These are phyloP conservation scores for Cyclotella baltica DNA, from an alignment of 108 stramenopile species.

Conservation along the genomic window DNA sequence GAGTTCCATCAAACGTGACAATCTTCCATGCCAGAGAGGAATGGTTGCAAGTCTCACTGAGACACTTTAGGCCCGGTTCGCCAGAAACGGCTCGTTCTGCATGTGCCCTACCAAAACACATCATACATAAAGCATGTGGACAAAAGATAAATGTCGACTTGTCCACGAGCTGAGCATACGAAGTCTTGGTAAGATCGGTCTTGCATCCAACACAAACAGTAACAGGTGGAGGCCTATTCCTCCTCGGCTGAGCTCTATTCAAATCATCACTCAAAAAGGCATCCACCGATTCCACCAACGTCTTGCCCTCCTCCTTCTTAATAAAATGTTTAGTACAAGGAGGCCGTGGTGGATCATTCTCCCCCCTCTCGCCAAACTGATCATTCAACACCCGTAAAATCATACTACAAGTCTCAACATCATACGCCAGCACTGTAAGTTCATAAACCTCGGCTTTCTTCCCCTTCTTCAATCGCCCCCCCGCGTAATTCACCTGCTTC, in stretches of 20 bases:
- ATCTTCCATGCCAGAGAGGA: neutral
- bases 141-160: neutral
- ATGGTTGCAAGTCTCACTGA: neutral
- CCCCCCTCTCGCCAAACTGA: neutral
- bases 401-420: neutral
- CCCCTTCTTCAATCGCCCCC: neutral
- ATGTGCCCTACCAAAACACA: slow-evolving; percentile 2
- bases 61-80: neutral
- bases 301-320: neutral
- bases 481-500: neutral
- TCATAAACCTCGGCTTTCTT: neutral
- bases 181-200: neutral
- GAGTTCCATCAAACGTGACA: neutral
- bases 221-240: neutral
- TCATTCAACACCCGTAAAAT: neutral
- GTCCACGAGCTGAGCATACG: neutral
- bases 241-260: neutral
- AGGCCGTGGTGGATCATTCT: neutral
- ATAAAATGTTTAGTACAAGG: neutral
- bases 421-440: slow-evolving; percentile 2
- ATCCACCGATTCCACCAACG: neutral
- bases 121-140: slow-evolving; percentile 7
- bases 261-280: neutral
- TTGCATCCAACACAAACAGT: neutral
- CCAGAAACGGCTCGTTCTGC: neutral